These are phyloP conservation scores for Rhizopogon rudus DNA, from an alignment of 768 basidiomycete genomes.

Conservation along the genomic window DNA sequence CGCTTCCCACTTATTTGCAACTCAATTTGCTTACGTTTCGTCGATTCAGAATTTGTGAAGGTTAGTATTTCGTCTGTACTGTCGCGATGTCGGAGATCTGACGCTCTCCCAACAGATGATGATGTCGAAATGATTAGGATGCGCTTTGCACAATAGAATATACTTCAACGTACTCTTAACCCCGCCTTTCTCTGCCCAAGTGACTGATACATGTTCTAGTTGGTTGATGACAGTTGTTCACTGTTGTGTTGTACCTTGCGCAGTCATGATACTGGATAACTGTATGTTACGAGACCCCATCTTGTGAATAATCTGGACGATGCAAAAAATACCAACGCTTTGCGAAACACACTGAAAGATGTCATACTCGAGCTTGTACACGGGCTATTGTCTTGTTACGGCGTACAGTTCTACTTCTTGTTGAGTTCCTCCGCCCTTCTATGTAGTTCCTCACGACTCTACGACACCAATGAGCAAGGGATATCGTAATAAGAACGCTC, in stretches of 20 bases:
- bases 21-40: background rate
- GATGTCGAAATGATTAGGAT: slow-evolving; percentile 53
- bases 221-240: background rate
- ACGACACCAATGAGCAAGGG: background rate
- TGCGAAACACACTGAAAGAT: no score
- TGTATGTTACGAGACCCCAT: background rate
- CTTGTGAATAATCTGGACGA: no score
- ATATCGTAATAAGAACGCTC: background rate
- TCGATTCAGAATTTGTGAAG: slow-evolving; percentile 67
- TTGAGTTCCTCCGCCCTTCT: slow-evolving; percentile 45
- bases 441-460: slow-evolving; percentile 50
- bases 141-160: slow-evolving; percentile 6
- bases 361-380: no score
- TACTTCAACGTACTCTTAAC: background rate
- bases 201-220: background rate
- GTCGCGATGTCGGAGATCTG: slow-evolving; percentile 3
- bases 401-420: slow-evolving; percentile 15
- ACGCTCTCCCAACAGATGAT: slow-evolving; percentile 51
- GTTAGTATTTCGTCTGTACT: slow-evolving; percentile 26
- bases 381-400: no score
- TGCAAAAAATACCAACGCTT: no score
- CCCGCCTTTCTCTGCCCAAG: background rate
- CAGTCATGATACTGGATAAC: background rate
- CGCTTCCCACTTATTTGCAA: slow-evolving; percentile 1
- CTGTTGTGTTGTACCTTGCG: no score